Conservation (phyloP, 1,284 basidiomycete genomes). For the Rhodotorula sp. region DNA sequence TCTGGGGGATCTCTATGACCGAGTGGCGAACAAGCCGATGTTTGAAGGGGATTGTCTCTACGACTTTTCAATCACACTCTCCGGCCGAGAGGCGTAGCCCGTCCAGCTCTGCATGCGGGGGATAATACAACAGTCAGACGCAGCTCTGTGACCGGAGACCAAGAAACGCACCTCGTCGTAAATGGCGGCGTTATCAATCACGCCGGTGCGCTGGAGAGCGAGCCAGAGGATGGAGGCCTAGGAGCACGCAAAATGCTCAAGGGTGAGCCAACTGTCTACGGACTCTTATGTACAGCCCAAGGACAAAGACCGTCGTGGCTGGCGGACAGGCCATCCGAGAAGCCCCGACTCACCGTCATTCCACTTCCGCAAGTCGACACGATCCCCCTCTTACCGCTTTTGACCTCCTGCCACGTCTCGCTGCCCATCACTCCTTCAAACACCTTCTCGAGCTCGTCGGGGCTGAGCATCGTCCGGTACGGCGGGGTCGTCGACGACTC, state of each 20-base stretch:
- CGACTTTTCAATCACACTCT: conserved; percentile 61
- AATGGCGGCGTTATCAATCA: conserved; percentile 58
- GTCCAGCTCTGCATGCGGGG: conserved; percentile 66
- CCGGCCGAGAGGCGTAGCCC: conserved; percentile 68
- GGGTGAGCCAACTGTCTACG: too few relatives aligned
- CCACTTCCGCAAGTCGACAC: conserved; percentile 61
- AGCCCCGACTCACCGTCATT: conserved; percentile 64
- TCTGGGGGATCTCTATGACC: not conserved
- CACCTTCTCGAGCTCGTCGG: conserved; percentile 60
- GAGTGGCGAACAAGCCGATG: too few relatives aligned
- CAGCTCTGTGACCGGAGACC: conserved; percentile 1
- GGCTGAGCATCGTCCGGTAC: conserved; percentile 66
- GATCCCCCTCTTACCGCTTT: conserved; percentile 61
- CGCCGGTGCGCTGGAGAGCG: conserved; percentile 68
- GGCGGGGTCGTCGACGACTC: conserved; percentile 47
- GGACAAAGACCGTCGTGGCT: not conserved
- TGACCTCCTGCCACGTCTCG: conserved; percentile 56
- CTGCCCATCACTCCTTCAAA: conserved; percentile 62
- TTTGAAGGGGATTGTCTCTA: not conserved
- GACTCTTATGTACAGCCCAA: not conserved
- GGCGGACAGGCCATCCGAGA: not conserved
- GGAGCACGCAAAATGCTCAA: not conserved
- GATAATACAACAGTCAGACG: not conserved
- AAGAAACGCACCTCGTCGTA: conserved; percentile 72
- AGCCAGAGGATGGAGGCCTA: conserved; percentile 83